Evolutionary conservation across 2,329 filamentous ascomycete genomes (phyloP), one percentile per base, ranked within the genome.

Genomic region (Dryadomyces sulphureus): DNA sequence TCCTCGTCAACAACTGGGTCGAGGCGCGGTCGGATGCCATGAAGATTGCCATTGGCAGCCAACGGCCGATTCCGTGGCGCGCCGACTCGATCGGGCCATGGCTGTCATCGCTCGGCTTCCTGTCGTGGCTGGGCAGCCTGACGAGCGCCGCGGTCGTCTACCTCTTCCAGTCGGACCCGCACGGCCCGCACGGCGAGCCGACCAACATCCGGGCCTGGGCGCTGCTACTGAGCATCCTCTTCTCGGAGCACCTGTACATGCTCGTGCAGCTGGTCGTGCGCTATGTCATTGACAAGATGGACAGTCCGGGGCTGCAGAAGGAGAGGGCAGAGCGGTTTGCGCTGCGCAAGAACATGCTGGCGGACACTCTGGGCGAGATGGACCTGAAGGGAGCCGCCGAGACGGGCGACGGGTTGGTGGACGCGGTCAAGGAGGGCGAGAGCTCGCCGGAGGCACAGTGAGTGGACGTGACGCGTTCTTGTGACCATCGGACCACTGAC

Each of bases 21-120:
- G 92, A 96, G 60, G 75, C 96, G 35, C 84, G 92, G 38, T 86
- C 86, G 1, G 92, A 98, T 59, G 89, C 54, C 2, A 75, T 94
- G 65, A 98, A 98, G 62, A 94, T 96, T 55, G 88, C 88, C 47
- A 72, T 87, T 41, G 83, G 89, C 61, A 89, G 86, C 69, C 83
- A 90, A 56, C 80, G 92, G 4, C 92, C 92, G 0, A 86, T 85
- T 34, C 92, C 92, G 1, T 87, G 84, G 75, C 79, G 92, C 45
- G 80, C 87, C 1, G 92, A 96, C 64, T 92, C 85, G 1, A 96
- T 98, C 54, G 92, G 92, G 0, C 89, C 92, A 1, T 96, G 88
- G 83, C 69, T 96, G 12, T 77, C 88, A 53, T 81, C 84, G 1
- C 70, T 98, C 2, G 81, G 81, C 16, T 93, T 96, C 60, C 68